Percentiles rank a stretch among this genome's conserved stretches.
phyloP scores from a whole-genome alignment of 352 stramenopile species.

The Pelagophyceae sp. region DNA sequence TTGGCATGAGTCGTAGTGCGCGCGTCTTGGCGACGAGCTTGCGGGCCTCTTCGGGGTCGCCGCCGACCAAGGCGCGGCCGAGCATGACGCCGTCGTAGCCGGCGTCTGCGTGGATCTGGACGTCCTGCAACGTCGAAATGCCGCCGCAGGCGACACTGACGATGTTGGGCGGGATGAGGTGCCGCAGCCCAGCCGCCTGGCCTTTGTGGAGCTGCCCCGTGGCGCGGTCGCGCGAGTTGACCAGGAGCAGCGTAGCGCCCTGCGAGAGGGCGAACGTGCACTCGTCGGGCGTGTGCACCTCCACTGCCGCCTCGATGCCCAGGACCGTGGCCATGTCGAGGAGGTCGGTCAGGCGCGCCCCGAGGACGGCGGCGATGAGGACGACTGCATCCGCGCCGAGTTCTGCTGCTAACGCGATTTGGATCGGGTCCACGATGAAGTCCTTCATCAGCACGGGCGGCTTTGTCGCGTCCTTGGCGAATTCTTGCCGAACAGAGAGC shows the following conservation, averaged over 20 bases:
- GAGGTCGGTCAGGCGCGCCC: slow-evolving; percentile 50
- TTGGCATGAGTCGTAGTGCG: not conserved
- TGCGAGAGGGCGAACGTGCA: slow-evolving; percentile 46
- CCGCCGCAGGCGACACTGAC: slow-evolving; percentile 48
- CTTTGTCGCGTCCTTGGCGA: not conserved
- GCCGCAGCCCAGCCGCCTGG: slow-evolving; percentile 49
- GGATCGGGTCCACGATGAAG: slow-evolving; percentile 16
- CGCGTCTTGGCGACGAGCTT: not conserved
- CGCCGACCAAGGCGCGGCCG: slow-evolving; percentile 22
- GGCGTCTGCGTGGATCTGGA: slow-evolving; percentile 46
- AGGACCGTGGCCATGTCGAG: slow-evolving; percentile 54
- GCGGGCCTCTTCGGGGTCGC: not conserved
- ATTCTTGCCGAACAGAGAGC: not conserved
- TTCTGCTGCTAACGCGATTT: slow-evolving; percentile 53
- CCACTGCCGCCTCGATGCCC: slow-evolving; percentile 56
- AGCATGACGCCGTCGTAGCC: slow-evolving; percentile 58
- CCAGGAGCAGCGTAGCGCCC: slow-evolving; percentile 51
- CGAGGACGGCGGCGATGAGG: slow-evolving; percentile 51
- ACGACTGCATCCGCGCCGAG: slow-evolving; percentile 51
- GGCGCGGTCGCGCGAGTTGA: slow-evolving; percentile 55
- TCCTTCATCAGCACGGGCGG: slow-evolving; percentile 6
- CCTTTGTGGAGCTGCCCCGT: slow-evolving; percentile 40
- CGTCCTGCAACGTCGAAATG: slow-evolving; percentile 36
- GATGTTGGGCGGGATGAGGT: slow-evolving; percentile 53
- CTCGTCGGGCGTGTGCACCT: slow-evolving; percentile 58